These are phyloP conservation scores for Mediolabrus comicus DNA, from an alignment of 108 stramenopile species.

Conservation along the genomic window DNA sequence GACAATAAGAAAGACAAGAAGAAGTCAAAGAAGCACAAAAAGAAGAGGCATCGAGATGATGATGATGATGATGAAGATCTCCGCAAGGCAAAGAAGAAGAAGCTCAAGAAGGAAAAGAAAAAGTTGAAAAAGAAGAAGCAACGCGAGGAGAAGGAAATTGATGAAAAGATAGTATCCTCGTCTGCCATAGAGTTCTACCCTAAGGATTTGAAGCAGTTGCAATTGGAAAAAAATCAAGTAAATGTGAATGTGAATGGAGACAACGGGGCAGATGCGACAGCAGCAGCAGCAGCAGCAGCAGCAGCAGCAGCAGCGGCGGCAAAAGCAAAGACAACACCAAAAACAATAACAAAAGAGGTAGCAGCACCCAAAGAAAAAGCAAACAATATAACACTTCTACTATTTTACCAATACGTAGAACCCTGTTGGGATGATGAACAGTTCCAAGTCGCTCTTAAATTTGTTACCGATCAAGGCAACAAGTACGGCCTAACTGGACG, in stretches of 20 bases:
- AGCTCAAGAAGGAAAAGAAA: slow-evolving; percentile 17
- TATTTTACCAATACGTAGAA: slow-evolving; percentile 92
- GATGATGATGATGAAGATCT: slow-evolving; percentile 2
- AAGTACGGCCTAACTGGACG: slow-evolving; percentile 68
- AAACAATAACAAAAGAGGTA: not conserved
- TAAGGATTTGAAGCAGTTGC: not conserved
- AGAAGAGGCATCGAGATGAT: slow-evolving; percentile 9
- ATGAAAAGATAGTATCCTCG: slow-evolving; percentile 22
- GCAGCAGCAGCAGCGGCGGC: not conserved
- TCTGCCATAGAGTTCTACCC: slow-evolving; percentile 25
- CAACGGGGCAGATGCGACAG: too few relatives aligned
- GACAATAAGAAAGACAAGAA: not conserved
- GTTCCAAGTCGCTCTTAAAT: slow-evolving; percentile 53
- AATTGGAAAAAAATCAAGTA: slow-evolving; percentile 10
- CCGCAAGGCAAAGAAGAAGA: slow-evolving; percentile 21
- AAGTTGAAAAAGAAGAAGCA: slow-evolving; percentile 41
- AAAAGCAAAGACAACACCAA: not conserved
- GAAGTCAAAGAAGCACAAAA: slow-evolving; percentile 14
- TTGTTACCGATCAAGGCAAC: slow-evolving; percentile 48
- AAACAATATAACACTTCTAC: slow-evolving; percentile 57
- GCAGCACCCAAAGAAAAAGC: not conserved
- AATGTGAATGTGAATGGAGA: not conserved
- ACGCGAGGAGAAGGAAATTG: slow-evolving; percentile 15
- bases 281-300: not conserved
- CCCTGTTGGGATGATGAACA: slow-evolving; percentile 70